These are phyloP conservation scores for Candida orba DNA, from an alignment of 805 yeast species.

Conservation along the genomic window DNA sequence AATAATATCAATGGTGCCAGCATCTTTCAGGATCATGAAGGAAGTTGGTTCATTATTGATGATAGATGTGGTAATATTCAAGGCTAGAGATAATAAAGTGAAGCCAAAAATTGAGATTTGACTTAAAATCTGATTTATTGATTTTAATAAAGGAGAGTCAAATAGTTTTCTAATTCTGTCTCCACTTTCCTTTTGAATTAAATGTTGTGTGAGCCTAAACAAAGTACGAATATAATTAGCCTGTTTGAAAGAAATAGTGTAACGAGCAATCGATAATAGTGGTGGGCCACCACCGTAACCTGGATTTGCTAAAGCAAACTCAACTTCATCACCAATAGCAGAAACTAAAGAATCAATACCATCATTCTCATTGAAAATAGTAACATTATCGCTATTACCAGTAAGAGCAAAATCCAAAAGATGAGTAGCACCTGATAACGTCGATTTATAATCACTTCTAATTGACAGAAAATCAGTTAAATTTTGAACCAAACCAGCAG, in stretches of 20 bases:
- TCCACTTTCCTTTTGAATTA: constrained; percentile 69
- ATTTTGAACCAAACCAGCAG: constrained; percentile 71
- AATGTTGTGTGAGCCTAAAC: constrained; percentile 53
- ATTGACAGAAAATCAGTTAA: constrained; percentile 54
- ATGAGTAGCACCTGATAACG: constrained; percentile 58
- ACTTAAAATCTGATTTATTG: constrained; percentile 50
- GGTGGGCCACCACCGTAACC: constrained; percentile 54
- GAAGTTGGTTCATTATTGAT: constrained; percentile 91
- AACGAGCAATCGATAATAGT: constrained; percentile 40
- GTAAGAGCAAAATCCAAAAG: constrained; percentile 34
- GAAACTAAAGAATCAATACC: constrained; percentile 63
- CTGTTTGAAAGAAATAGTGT: constrained; percentile 51
- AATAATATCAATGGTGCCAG: constrained; percentile 61
- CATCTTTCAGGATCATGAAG: constrained; percentile 69
- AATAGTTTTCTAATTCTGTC: constrained; percentile 79
- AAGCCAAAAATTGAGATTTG: constrained; percentile 63
- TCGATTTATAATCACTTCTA: constrained; percentile 44
- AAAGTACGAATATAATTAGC: constrained; percentile 51
- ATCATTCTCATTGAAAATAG: constrained; percentile 54
- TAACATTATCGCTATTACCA: constrained; percentile 40
- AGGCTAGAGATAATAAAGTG: constrained; percentile 48
- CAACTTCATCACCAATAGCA: constrained; percentile 55
- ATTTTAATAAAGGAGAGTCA: constrained; percentile 69
- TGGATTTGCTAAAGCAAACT: constrained; percentile 55
- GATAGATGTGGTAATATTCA: constrained; percentile 60